Base-by-base conservation (phyloP, 169 alveolate genomes). In the Besnoitia besnoiti region DNA sequence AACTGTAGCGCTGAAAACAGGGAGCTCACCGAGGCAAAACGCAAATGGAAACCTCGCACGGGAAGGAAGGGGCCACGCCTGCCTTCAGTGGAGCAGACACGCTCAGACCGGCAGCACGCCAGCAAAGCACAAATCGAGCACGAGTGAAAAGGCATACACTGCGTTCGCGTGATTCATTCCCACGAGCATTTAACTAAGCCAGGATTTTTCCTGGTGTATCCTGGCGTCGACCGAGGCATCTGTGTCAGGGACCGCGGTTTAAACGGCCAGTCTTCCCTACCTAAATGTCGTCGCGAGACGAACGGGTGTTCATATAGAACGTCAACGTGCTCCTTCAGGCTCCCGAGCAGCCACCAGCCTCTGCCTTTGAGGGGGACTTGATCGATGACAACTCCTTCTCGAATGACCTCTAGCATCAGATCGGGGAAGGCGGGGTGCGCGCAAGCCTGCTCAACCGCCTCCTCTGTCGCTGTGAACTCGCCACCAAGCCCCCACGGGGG, bases 401-500 rank as follows among this genome's bases (percentile, higher is more conserved):
- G 55, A 8, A 77, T 42, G 21, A 77, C 87, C 30, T 77, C 87
- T 30, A 77, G 61, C 37, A 77, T 27, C 87, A 77, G 40, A 27
- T 44, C 59, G 12, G 87, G 87, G 37, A 77, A 77, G n/a, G 1
- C 49, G 5, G 87, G 87, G 12, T 42, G n/a, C 0, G 7, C 40
- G 87, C 49, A 77, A 0, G 59, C 55, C 39, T 16, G 82, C 14
- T 73, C 39, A 10, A 73, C 12, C 27, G 82, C 82, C 12, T 73
- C 82, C 16, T 39, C 59, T 37, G 87, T 42, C 40, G 49, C 59
- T 24, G 87, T 35, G 14, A 7, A 30, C 30, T 8, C 61, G 30
- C 87, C 49, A 0, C 87, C 87, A 21, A 77, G 87, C 27, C 61
- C 87, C 87, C 87, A 77, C 61, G 87, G 37, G 37, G 87, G 87